Evolutionary conservation across 2,329 filamentous ascomycete genomes (phyloP), one percentile per base, ranked within the genome.

Genomic region (Talaromyces rugulosus): DNA sequence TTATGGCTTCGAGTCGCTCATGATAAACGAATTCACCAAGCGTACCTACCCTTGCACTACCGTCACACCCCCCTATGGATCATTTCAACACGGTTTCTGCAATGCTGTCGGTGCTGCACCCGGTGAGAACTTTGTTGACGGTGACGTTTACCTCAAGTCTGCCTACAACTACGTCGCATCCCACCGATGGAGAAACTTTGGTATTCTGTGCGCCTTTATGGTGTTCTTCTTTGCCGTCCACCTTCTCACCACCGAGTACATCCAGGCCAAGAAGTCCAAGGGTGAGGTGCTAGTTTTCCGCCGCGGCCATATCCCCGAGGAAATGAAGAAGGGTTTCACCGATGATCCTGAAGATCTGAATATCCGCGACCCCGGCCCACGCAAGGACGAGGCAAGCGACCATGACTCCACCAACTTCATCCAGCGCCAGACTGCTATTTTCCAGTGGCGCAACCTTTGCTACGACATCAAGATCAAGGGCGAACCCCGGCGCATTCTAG

Each of bases 361-460:
- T 27, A 66, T 59, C 54, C 62, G 66, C 23, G 34, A 66, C 8
- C 66, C 69, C 8, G 64, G 67, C 51, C 58, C 70, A n/a, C 7
- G 67, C 71, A 11, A 72, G 75, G 56, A 78, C 77, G 66, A 70
- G 70, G 12, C 67, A 74, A 33, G 66, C 71, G 44, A 34, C 28
- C 3, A 55, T 52, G 44, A 63, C 72, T 51, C 72, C 71, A 47
- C 44, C 44, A 33, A 72, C 69, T 44, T 53, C 18, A 87, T 88
- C 58, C 83, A 86, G 69, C 81, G 80, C 66, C 88, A 91, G 71
- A 91, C 86, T 4, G 89, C 90, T 27, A 86, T 93, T 64, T 96
- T 96, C 81, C 89, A 92, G 71, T 96, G 92, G 92, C 84, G 88
- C 66, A 83, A 94, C 68, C 88, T 96, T 1, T 92, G 89, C 77